phyloP scores from a whole-genome alignment of 345 rosid species.

The Salix caprea region DNA sequence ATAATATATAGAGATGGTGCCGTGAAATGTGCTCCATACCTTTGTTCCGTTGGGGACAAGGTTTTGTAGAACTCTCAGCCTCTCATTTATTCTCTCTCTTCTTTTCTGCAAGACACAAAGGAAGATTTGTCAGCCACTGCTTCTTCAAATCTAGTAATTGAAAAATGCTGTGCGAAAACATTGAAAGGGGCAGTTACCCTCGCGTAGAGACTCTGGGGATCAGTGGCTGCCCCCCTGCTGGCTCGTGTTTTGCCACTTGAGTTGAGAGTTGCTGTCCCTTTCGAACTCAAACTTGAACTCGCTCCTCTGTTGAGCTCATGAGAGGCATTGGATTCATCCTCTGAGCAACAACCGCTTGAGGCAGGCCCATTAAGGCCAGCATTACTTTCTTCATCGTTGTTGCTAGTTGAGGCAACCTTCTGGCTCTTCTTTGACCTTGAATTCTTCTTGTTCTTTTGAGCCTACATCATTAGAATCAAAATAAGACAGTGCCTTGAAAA shows the following conservation, averaged over 20 bases:
- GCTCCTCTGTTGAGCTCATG: constrained; percentile 37
- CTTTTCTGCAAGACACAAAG: constrained; percentile 52
- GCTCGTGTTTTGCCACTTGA: constrained; percentile 70
- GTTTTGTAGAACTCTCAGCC: constrained; percentile 66
- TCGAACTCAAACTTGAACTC: constrained; percentile 35
- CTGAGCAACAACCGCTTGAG: constrained; percentile 51
- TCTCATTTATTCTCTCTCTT: constrained; percentile 82
- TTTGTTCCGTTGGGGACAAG: constrained; percentile 93
- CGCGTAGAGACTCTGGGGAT: constrained; percentile 82
- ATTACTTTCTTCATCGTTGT: constrained; percentile 38
- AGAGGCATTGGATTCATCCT: constrained; percentile 49
- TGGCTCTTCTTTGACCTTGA: constrained; percentile 38
- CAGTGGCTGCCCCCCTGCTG: constrained; percentile 67
- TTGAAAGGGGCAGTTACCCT: constrained; percentile 38
- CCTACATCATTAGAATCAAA: constrained; percentile 17
- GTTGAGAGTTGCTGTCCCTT: constrained; percentile 38
- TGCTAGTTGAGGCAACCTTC: constrained; percentile 15
- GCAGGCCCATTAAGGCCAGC: constrained; percentile 24
- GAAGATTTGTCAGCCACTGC: neutral
- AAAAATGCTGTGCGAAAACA: neutral
- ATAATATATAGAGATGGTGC: neutral
- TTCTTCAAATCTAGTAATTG: neutral
- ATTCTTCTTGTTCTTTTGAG: constrained; percentile 41
- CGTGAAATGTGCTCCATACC: constrained; percentile 25
- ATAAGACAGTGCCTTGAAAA: neutral